Conservation (phyloP, 306 rosid genomes). For the Quillaja saponaria region DNA sequence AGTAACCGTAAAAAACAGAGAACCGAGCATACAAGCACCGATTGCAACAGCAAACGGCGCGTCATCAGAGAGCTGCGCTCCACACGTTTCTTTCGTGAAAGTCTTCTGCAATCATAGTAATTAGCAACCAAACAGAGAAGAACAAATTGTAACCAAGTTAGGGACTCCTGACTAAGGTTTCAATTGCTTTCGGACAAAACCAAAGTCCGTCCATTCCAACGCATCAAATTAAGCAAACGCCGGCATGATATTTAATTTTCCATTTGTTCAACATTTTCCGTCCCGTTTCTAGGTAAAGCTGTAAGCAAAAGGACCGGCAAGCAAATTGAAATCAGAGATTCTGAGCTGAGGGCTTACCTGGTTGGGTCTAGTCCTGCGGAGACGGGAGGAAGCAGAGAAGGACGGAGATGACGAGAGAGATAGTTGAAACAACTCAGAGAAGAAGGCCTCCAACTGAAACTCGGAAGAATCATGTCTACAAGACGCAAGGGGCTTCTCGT, state of each 20-base stretch:
- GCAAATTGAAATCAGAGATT: too few species aligned
- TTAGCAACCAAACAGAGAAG: not conserved
- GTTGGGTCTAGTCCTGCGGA: slow-evolving; percentile 1
- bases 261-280: too few species aligned
- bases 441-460: slow-evolving; percentile 3
- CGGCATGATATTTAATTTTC: too few species aligned
- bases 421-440: not conserved
- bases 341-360: slow-evolving; percentile 23
- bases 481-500: too few species aligned
- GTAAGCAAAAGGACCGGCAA: too few species aligned
- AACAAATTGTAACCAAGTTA: not conserved
- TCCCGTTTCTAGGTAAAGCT: too few species aligned
- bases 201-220: too few species aligned
- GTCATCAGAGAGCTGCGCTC: slow-evolving; percentile 60
- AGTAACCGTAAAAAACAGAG: slow-evolving; percentile 58
- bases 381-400: slow-evolving; percentile 15
- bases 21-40: slow-evolving; percentile 78
- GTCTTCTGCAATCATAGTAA: slow-evolving; percentile 12
- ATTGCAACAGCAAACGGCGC: slow-evolving; percentile 82
- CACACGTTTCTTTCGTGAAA: slow-evolving; percentile 30
- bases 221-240: too few species aligned
- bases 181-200: too few species aligned
- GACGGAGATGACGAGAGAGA: slow-evolving; percentile 12
- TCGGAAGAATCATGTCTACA: slow-evolving; percentile 1
- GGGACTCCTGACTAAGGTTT: too few species aligned